These are phyloP conservation scores for Setaria viridis DNA, from an alignment of 202 grass and related monocot genomes.

Conservation along the genomic window DNA sequence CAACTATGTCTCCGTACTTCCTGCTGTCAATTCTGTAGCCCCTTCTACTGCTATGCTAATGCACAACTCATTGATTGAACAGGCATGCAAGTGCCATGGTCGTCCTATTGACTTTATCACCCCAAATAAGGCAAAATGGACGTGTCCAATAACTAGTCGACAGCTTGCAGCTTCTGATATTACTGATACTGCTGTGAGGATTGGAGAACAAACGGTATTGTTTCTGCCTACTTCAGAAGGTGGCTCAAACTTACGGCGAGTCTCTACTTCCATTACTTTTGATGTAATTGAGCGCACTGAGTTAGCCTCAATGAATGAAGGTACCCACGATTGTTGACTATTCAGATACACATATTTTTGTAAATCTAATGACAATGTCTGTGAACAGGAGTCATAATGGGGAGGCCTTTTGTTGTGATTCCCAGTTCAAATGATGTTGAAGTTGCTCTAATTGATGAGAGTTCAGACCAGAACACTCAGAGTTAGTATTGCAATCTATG, in stretches of 20 bases:
- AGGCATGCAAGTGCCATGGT: slow-evolving; percentile 93
- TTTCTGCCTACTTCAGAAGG: slow-evolving; percentile 73
- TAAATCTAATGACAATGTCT: slow-evolving; percentile 33
- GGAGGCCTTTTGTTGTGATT: slow-evolving; percentile 68
- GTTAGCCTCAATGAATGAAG: slow-evolving; percentile 84
- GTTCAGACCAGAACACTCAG: slow-evolving; percentile 74
- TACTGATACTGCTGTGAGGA: slow-evolving; percentile 77
- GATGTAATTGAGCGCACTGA: slow-evolving; percentile 75
- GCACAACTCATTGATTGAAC: slow-evolving; percentile 48
- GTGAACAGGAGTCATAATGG: slow-evolving; percentile 71
- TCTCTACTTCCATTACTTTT: slow-evolving; percentile 66
- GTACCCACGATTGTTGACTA: slow-evolving; percentile 42
- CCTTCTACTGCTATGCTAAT: slow-evolving; percentile 41
- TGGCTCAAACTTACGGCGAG: slow-evolving; percentile 39
- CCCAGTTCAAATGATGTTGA: slow-evolving; percentile 77
- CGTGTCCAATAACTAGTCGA: slow-evolving; percentile 61
- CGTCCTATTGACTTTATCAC: slow-evolving; percentile 51
- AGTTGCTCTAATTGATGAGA: slow-evolving; percentile 55
- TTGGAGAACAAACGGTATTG: slow-evolving; percentile 75
- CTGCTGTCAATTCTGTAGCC: slow-evolving; percentile 18
- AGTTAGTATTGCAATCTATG: slow-evolving; percentile 50
- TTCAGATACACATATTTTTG: neutral
- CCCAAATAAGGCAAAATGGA: slow-evolving; percentile 46
- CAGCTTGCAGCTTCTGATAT: slow-evolving; percentile 76
- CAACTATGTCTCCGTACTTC: neutral